phyloP scores from a whole-genome alignment of 495 filamentous ascomycete species.

The Amphirosellinia nigrospora region DNA sequence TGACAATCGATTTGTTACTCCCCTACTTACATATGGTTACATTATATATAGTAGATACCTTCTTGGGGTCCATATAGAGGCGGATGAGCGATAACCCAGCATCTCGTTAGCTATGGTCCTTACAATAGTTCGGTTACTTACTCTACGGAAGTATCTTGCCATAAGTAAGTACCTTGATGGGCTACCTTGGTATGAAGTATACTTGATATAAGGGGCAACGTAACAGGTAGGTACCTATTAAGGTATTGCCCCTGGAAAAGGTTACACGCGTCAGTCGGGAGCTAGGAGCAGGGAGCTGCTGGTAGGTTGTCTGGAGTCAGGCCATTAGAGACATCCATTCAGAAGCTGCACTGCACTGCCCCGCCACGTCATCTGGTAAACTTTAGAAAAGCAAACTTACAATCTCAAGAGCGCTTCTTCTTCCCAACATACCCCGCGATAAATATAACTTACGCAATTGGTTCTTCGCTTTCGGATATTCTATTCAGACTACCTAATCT shows the following conservation, averaged over 20 bases:
- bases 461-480: neutral
- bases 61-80: neutral
- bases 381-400: neutral
- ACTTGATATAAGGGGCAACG: too few species aligned
- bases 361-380: slow-evolving; percentile 24
- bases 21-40: too few species aligned
- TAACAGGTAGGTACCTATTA: too few species aligned
- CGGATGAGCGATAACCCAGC: too few species aligned
- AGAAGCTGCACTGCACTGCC: slow-evolving; percentile 18
- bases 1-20: neutral
- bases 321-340: slow-evolving; percentile 4
- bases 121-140: too few species aligned
- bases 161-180: too few species aligned
- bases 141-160: too few species aligned
- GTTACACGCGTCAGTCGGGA: neutral
- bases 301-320: neutral
- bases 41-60: neutral
- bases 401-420: neutral
- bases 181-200: too few species aligned
- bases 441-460: neutral
- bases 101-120: too few species aligned
- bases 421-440: neutral
- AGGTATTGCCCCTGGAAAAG: too few species aligned
- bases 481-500: neutral
- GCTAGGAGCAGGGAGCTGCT: neutral